Evolutionary conservation across 441 rosid genomes (phyloP).

Genomic region (Arabidopsis lyrata): DNA sequence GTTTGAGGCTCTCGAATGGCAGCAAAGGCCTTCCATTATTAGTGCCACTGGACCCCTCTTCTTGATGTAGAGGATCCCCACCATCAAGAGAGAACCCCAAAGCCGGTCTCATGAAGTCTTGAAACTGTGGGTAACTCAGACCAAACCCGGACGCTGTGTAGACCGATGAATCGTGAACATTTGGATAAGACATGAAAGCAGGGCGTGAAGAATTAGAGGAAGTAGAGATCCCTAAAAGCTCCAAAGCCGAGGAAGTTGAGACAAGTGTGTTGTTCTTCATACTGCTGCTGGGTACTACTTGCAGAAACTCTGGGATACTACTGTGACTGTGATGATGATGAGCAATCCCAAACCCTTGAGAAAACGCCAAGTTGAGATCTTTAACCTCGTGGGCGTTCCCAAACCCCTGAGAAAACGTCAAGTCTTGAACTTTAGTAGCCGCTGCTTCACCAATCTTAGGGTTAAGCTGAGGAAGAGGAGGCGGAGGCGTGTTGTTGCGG

Average conservation of each 20-base stretch:
- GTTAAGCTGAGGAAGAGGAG: conserved; percentile 49
- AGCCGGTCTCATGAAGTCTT: conserved; percentile 65
- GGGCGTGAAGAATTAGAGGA: conserved; percentile 43
- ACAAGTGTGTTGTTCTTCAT: conserved; percentile 47
- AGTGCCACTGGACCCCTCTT: conserved; percentile 36
- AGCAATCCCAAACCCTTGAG: conserved; percentile 57
- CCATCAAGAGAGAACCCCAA: conserved; percentile 79
- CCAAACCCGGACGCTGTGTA: conserved; percentile 50
- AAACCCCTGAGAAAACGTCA: conserved; percentile 34
- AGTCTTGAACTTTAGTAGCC: conserved; percentile 28
- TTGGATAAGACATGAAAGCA: conserved; percentile 40
- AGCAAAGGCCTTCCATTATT: conserved; percentile 68
- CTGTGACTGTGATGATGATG: conserved; percentile 29
- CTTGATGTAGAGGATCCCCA: conserved; percentile 53
- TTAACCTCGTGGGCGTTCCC: conserved; percentile 55
- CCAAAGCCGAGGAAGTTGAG: conserved; percentile 45
- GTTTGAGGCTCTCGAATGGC: conserved; percentile 87
- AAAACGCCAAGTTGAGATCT: conserved; percentile 82
- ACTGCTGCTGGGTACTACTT: conserved; percentile 49
- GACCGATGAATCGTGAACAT: conserved; percentile 27
- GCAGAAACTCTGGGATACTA: conserved; percentile 63
- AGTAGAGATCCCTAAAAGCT: conserved; percentile 47
- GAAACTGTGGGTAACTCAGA: conserved; percentile 53
- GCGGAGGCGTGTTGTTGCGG: conserved; percentile 36
- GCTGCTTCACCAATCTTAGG: conserved; percentile 47